A percentile compares a stretch with the other conserved stretches of the same genome.
Conservation (phyloP, 202 grass and related monocot species). For the Dendrocalamus latiflorus region DNA sequence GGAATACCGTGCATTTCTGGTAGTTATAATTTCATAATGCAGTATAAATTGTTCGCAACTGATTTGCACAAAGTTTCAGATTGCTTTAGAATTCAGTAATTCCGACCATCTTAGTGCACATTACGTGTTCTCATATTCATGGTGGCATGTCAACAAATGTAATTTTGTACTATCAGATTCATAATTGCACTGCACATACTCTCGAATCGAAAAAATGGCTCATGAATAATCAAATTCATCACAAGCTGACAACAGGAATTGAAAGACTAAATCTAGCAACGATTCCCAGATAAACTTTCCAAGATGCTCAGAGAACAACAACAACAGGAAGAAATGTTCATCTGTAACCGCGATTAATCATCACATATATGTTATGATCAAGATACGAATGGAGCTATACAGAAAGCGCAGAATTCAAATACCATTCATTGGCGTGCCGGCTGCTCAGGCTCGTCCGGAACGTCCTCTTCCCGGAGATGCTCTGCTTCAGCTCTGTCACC, state of each 20-base stretch:
- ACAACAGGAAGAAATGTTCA: neutral
- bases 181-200: neutral
- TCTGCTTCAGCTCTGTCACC: constrained; percentile 91
- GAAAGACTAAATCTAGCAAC: neutral
- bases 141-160: neutral
- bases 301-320: neutral
- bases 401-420: neutral
- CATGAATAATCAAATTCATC: neutral
- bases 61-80: neutral
- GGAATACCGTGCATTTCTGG: neutral
- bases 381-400: neutral
- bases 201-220: neutral
- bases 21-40: neutral
- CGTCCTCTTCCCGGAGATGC: constrained; percentile 81
- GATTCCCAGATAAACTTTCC: neutral
- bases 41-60: neutral
- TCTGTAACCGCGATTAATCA: neutral
- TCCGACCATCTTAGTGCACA: neutral
- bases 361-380: neutral
- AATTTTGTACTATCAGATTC: neutral
- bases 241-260: neutral
- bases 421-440: constrained; percentile 85
- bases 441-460: constrained; percentile 66
- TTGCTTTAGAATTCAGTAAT: neutral
- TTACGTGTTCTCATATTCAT: neutral